Base-by-base conservation (phyloP, 495 filamentous ascomycete genomes). In the Collariella sp. region DNA sequence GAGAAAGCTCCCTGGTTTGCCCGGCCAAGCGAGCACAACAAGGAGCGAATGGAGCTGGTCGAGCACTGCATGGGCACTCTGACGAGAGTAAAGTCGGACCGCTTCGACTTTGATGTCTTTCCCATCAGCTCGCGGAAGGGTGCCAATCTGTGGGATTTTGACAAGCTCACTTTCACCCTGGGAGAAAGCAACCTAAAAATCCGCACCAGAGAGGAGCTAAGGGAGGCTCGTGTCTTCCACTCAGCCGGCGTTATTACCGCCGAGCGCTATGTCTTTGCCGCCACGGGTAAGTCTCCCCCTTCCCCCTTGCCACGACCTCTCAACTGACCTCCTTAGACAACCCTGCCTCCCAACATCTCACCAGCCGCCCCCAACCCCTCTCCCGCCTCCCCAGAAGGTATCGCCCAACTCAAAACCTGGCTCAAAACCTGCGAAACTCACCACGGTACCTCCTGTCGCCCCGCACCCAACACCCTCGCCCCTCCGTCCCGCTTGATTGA, bases 401-500 rank as follows among this genome's bases (percentile, higher is more conserved):
- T 59, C 33, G 31, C 31, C 7, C 40, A 41, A 5, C 46, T 50
- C 20, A 36, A 31, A 31, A 13, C 26, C 12, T 59, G 56, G 56
- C 24, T 59, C n/a, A 24, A 36, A 5, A 23, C 20, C 11, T 59
- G 56, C 46, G 40, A 50, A 9, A 20, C 31, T 2, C 9, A 12
- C n/a, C 50, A 52, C 29, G 50, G 50, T 6, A 11, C 6, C 26
- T 9, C 36, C 7, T 52, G 50, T 24, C 16, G 50, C 5, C 40
- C 39, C n/a, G n/a, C n/a, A 13, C 15, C 38, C 39, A 18, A 3
- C 6, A 16, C 20, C 0, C 7, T 5, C 19, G 19, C 31, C 0
- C 29, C 52, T 9, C 56, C 56, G 5, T 49, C 51, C n/a, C 51
- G 51, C 29, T 18, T 59, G 11, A 47, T 59, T 15, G 56, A 59